phyloP scores from a whole-genome alignment of 2,329 filamentous ascomycete species.

The Diaporthe ampelina region DNA sequence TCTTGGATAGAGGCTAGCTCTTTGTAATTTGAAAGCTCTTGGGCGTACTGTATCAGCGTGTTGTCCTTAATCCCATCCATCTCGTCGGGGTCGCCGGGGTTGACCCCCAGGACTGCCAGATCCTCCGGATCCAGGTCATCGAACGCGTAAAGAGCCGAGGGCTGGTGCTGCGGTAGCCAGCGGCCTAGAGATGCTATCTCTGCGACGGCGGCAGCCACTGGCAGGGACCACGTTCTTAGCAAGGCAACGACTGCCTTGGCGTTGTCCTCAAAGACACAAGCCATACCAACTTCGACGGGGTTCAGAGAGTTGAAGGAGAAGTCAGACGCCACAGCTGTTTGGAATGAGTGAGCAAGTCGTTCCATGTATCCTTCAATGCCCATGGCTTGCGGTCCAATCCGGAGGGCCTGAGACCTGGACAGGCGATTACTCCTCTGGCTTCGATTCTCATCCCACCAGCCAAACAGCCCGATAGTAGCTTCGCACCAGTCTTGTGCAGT shows the following conservation, averaged over 20 bases:
- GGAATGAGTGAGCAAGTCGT: slow-evolving; percentile 79
- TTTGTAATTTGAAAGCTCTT: slow-evolving; percentile 71
- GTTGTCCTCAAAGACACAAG: slow-evolving; percentile 86
- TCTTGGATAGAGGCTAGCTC: slow-evolving; percentile 56
- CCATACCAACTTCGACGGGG: slow-evolving; percentile 84
- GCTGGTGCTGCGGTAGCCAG: slow-evolving; percentile 79
- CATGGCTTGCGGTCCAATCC: slow-evolving; percentile 56
- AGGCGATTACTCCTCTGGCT: slow-evolving; percentile 58
- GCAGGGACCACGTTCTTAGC: slow-evolving; percentile 84
- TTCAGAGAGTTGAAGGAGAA: slow-evolving; percentile 84
- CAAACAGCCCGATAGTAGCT: slow-evolving; percentile 83
- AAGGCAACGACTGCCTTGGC: slow-evolving; percentile 81
- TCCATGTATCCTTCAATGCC: slow-evolving; percentile 79
- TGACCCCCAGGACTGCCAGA: slow-evolving; percentile 83
- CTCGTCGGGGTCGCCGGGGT: slow-evolving; percentile 69
- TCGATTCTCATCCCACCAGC: slow-evolving; percentile 93
- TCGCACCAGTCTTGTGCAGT: slow-evolving; percentile 93
- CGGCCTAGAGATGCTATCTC: slow-evolving; percentile 87
- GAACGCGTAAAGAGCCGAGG: slow-evolving; percentile 67
- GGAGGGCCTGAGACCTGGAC: slow-evolving; percentile 56
- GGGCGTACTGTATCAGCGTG: slow-evolving; percentile 82
- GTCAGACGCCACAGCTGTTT: slow-evolving; percentile 76
- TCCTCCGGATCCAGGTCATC: slow-evolving; percentile 85
- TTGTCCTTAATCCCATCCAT: slow-evolving; percentile 81
- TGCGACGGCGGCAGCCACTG: slow-evolving; percentile 81